Evolutionary conservation across 2,329 filamentous ascomycete genomes (phyloP).

Genomic region (Epichloe hybrida): DNA sequence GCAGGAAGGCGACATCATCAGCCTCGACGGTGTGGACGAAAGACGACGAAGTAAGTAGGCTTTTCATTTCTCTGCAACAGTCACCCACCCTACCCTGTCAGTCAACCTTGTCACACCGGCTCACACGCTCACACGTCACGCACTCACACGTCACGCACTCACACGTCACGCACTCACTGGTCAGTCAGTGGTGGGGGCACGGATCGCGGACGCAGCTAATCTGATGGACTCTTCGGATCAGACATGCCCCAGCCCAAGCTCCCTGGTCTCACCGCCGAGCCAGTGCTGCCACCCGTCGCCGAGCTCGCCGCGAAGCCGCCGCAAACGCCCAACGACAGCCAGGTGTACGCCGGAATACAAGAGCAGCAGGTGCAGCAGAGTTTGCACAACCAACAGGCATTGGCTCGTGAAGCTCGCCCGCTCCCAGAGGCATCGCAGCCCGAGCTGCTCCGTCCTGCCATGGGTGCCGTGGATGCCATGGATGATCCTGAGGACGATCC

Average conservation of each 20-base stretch:
- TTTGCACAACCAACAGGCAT: constrained; percentile 2
- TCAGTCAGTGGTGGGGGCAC: constrained; percentile 11
- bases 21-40: constrained; percentile 83
- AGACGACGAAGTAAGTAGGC: constrained; percentile 60
- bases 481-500: constrained; percentile 65
- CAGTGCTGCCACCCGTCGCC: constrained; percentile 32
- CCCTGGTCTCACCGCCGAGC: constrained; percentile 40
- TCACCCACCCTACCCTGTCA: not conserved
- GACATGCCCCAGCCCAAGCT: constrained; percentile 56
- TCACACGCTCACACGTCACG: no score
- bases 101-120: no score
- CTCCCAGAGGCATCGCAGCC: constrained; percentile 6
- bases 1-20: constrained; percentile 77
- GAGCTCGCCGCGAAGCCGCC: constrained; percentile 47
- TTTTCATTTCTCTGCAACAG: not conserved
- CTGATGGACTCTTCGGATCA: constrained; percentile 15
- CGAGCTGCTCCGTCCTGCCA: constrained; percentile 19
- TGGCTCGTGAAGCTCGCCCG: not conserved
- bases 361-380: constrained; percentile 9
- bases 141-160: no score
- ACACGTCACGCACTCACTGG: no score
- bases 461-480: constrained; percentile 34
- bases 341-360: constrained; percentile 10
- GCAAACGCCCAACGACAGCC: constrained; percentile 32
- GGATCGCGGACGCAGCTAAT: constrained; percentile 17